A percentile compares a stretch with the other conserved stretches of the same genome.
Evolutionary conservation across 2,329 filamentous ascomycete species (phyloP).

Genomic region (Furcasterigmium sp.): DNA sequence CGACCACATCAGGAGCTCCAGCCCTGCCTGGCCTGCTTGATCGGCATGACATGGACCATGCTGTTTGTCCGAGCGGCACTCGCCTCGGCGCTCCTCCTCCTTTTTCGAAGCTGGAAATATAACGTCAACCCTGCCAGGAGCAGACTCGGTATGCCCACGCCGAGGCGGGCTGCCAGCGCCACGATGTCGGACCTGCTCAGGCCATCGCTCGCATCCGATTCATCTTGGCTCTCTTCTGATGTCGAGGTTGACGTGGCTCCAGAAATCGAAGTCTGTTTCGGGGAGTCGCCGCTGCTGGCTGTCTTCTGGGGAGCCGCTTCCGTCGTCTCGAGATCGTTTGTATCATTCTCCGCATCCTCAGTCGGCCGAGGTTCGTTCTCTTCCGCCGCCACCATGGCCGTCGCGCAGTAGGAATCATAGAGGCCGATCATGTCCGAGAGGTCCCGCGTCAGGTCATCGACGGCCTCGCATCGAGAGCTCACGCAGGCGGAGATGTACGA

Average conservation of each 20-base stretch:
- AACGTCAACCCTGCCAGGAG: constrained; percentile 19
- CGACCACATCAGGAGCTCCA: background rate
- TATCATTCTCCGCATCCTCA: background rate
- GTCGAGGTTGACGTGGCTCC: background rate
- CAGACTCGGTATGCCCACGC: constrained; percentile 25
- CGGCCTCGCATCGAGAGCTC: constrained; percentile 13
- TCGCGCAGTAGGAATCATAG: constrained; percentile 17
- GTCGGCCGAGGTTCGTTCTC: background rate
- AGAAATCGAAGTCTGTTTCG: background rate
- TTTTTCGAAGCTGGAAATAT: constrained; percentile 13
- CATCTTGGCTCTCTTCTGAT: background rate
- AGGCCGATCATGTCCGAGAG: constrained; percentile 14
- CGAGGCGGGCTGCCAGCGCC: constrained; percentile 18
- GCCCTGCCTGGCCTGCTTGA: background rate
- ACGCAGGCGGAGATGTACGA: constrained; percentile 17
- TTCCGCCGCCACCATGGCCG: constrained; percentile 14
- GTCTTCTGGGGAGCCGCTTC: background rate
- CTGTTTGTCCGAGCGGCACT: background rate
- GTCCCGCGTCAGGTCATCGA: constrained; percentile 14
- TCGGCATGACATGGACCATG: background rate
- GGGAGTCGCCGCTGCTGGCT: background rate
- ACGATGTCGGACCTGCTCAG: constrained; percentile 18
- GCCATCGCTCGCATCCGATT: constrained; percentile 2
- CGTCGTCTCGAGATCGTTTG: background rate
- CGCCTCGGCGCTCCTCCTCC: constrained; percentile 7